Conservation (phyloP, 306 rosid species). For the Oemleria cerasiformis region DNA sequence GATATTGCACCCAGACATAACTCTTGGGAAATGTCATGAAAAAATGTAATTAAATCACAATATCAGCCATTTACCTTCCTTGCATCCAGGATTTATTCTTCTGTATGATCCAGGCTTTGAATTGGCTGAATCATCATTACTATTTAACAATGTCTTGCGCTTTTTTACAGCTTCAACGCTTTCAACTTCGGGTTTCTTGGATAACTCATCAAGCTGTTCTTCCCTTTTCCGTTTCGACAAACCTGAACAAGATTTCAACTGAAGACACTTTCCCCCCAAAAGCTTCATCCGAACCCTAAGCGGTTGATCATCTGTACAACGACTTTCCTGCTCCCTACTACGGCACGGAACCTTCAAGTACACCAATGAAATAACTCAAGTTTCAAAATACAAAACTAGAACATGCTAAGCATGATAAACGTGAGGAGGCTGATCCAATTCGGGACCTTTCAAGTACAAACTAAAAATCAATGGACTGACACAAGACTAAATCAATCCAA, state of each 20-base stretch:
- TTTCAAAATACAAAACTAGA: not conserved
- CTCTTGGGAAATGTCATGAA: not conserved
- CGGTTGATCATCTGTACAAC: slow-evolving; percentile 39
- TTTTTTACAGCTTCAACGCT: slow-evolving; percentile 47
- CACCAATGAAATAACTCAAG: not conserved
- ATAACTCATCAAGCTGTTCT: slow-evolving; percentile 34
- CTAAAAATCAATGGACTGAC: not conserved
- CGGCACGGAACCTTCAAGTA: slow-evolving; percentile 25
- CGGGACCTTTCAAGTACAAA: not conserved
- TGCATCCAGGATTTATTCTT: slow-evolving; percentile 24
- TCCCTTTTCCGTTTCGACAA: slow-evolving; percentile 64
- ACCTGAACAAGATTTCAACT: slow-evolving; percentile 49
- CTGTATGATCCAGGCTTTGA: slow-evolving; percentile 40
- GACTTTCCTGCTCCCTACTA: slow-evolving; percentile 43
- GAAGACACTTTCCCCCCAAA: slow-evolving; percentile 44
- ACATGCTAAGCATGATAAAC: not conserved
- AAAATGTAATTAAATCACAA: slow-evolving; percentile 6
- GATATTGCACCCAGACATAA: slow-evolving; percentile 22
- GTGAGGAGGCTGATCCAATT: not conserved
- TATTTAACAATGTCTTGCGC: slow-evolving; percentile 48
- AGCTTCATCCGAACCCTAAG: slow-evolving; percentile 50
- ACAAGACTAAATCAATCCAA: not conserved
- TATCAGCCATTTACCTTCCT: slow-evolving; percentile 50
- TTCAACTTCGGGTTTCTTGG: slow-evolving; percentile 32
- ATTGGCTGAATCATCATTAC: slow-evolving; percentile 32